Percentiles rank a stretch among this genome's conserved stretches.
These are phyloP conservation scores for Claviceps sp. DNA, from an alignment of 2,329 filamentous ascomycete genomes.

Conservation along the genomic window DNA sequence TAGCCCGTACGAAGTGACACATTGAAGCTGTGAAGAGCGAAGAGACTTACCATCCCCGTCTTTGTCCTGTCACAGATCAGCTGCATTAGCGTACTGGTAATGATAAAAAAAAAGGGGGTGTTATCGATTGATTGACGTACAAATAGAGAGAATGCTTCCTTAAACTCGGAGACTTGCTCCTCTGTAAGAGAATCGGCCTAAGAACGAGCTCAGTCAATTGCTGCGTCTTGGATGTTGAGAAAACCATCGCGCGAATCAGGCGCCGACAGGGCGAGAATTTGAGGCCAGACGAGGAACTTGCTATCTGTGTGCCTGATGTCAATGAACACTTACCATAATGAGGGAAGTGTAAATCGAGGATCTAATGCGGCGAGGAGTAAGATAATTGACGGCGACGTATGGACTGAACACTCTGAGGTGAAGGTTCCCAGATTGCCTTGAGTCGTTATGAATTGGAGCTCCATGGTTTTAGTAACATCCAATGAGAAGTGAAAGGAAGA, in stretches of 20 bases:
- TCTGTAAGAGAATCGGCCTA: constrained; percentile 97
- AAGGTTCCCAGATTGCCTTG: background rate
- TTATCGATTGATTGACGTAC: constrained; percentile 45
- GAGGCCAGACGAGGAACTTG: background rate
- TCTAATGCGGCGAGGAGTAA: background rate
- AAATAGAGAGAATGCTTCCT: constrained; percentile 99
- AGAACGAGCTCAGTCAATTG: constrained; percentile 11
- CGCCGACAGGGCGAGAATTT: constrained; percentile 3
- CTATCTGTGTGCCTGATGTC: background rate
- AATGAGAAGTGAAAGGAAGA: too few species aligned
- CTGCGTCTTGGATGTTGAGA: background rate
- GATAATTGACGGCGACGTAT: background rate
- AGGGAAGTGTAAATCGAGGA: background rate
- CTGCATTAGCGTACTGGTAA: background rate
- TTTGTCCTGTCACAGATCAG: constrained; percentile 53
- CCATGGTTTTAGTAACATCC: too few species aligned
- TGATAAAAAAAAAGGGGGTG: background rate
- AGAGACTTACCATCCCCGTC: constrained; percentile 71
- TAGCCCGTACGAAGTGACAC: background rate
- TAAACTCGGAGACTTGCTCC: constrained; percentile 99
- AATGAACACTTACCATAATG: constrained; percentile 5
- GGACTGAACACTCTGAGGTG: background rate
- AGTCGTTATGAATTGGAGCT: too few species aligned
- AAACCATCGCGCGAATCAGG: background rate
- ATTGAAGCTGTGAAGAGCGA: too few species aligned